phyloP scores from a whole-genome alignment of 2,329 filamentous ascomycete species.

The Domatiomyces catenatus region DNA sequence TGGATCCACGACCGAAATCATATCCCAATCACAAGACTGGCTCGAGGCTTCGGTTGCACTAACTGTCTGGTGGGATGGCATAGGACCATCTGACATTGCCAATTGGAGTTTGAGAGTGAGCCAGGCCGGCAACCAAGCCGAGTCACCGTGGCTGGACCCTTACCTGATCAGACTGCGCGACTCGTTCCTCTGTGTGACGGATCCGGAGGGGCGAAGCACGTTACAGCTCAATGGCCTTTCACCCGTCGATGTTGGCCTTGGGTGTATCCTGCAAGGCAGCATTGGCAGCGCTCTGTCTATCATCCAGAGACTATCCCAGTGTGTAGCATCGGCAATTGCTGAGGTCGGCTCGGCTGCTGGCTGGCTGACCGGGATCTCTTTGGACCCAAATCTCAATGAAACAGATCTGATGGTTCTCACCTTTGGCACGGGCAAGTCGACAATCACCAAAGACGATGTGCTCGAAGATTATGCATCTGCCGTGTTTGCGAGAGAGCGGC shows the following conservation, averaged over 20 bases:
- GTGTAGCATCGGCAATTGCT: slow-evolving; percentile 59
- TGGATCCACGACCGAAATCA: slow-evolving; percentile 58
- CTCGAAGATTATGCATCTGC: slow-evolving; percentile 60
- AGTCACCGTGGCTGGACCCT: slow-evolving; percentile 36
- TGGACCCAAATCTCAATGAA: slow-evolving; percentile 44
- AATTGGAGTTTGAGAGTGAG: slow-evolving; percentile 31
- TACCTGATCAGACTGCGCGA: slow-evolving; percentile 61
- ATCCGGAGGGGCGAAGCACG: slow-evolving; percentile 42
- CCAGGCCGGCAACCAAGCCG: slow-evolving; percentile 24
- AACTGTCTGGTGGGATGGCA: slow-evolving; percentile 84
- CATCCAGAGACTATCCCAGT: slow-evolving; percentile 64
- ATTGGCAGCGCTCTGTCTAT: slow-evolving; percentile 60
- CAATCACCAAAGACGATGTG: slow-evolving; percentile 63
- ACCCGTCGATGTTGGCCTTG: slow-evolving; percentile 64
- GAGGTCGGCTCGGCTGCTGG: slow-evolving; percentile 71
- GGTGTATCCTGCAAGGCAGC: slow-evolving; percentile 69
- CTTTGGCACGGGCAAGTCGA: slow-evolving; percentile 44
- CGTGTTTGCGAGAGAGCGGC: slow-evolving; percentile 29
- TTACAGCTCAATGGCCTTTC: slow-evolving; percentile 65
- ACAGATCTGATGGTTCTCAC: slow-evolving; percentile 77
- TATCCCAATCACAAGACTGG: slow-evolving; percentile 74
- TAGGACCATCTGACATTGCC: slow-evolving; percentile 38
- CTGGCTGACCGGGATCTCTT: slow-evolving; percentile 47
- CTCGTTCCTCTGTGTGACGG: slow-evolving; percentile 51
- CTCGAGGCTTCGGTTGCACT: slow-evolving; percentile 73